These are phyloP conservation scores for Sclerotinia spermophila DNA, from an alignment of 2,329 filamentous ascomycete species.

Conservation along the genomic window DNA sequence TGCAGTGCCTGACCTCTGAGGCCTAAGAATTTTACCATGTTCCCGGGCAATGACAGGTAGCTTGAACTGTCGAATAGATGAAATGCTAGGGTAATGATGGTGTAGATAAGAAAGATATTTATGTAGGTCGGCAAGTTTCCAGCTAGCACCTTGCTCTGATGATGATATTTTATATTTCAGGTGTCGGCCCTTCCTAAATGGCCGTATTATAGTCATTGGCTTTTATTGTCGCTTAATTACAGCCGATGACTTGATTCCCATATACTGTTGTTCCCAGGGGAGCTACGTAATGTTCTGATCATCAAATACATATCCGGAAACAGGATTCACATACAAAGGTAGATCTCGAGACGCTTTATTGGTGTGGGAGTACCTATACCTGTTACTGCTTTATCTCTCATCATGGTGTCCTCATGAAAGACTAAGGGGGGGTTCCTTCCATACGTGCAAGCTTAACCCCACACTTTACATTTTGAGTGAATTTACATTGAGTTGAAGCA, in stretches of 20 bases:
- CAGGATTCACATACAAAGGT: not conserved
- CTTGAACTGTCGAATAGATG: not conserved
- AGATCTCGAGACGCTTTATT: not conserved
- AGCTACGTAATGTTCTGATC: not conserved
- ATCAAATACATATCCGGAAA: not conserved
- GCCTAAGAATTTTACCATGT: conserved; percentile 52
- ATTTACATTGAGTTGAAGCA: not conserved
- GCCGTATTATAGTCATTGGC: not conserved
- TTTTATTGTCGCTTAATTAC: not conserved
- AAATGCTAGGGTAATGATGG: not conserved
- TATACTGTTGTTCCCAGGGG: not conserved
- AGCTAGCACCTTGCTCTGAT: not conserved
- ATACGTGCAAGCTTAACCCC: not conserved
- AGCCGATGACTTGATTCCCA: not conserved
- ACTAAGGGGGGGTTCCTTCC: not conserved
- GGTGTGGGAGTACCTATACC: not conserved
- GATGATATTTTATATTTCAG: not conserved
- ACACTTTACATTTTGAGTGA: not conserved
- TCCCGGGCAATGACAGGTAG: not conserved
- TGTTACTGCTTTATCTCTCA: not conserved
- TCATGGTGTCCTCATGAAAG: not conserved
- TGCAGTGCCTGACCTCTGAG: conserved; percentile 63
- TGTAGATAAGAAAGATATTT: not conserved
- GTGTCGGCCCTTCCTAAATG: conserved; percentile 9
- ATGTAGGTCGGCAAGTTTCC: not conserved